Conservation (phyloP, 768 basidiomycete species). For the Russula emetica region DNA sequence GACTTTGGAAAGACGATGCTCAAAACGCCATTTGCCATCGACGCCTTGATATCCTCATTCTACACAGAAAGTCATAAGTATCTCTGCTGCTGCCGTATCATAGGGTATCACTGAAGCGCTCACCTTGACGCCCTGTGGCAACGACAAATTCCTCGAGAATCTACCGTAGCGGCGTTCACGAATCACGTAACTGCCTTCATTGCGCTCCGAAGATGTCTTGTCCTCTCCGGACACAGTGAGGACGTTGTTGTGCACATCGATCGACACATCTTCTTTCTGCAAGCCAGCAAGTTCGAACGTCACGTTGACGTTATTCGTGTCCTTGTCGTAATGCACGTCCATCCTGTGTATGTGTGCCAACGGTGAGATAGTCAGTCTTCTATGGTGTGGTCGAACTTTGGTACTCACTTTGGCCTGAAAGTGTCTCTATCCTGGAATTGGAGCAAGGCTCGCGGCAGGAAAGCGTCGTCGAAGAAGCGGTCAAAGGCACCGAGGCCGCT, state of each 20-base stretch:
- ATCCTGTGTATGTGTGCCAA: slow-evolving; percentile 35
- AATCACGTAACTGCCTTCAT: slow-evolving; percentile 37
- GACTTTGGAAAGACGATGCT: slow-evolving; percentile 47
- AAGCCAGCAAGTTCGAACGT: slow-evolving; percentile 55
- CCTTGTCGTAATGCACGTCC: slow-evolving; percentile 48
- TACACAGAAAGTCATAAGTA: not conserved
- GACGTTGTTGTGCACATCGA: slow-evolving; percentile 48
- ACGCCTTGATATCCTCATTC: slow-evolving; percentile 39
- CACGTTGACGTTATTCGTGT: slow-evolving; percentile 47
- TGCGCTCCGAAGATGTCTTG: slow-evolving; percentile 34
- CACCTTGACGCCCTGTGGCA: slow-evolving; percentile 33
- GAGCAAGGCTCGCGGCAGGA: not conserved
- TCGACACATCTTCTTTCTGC: slow-evolving; percentile 45
- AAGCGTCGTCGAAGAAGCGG: slow-evolving; percentile 12
- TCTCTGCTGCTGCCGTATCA: not conserved
- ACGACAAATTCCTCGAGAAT: slow-evolving; percentile 30
- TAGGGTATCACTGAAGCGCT: not conserved
- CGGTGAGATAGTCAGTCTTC: not conserved
- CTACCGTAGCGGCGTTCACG: slow-evolving; percentile 33
- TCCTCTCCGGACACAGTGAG: slow-evolving; percentile 50
- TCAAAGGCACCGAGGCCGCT: slow-evolving; percentile 1
- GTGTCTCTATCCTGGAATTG: not conserved
- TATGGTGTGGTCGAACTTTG: not conserved
- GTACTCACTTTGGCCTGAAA: slow-evolving; percentile 12
- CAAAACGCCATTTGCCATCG: slow-evolving; percentile 46